phyloP scores from a whole-genome alignment of 208 protist genomes.

The Entamoeba histolytica region DNA sequence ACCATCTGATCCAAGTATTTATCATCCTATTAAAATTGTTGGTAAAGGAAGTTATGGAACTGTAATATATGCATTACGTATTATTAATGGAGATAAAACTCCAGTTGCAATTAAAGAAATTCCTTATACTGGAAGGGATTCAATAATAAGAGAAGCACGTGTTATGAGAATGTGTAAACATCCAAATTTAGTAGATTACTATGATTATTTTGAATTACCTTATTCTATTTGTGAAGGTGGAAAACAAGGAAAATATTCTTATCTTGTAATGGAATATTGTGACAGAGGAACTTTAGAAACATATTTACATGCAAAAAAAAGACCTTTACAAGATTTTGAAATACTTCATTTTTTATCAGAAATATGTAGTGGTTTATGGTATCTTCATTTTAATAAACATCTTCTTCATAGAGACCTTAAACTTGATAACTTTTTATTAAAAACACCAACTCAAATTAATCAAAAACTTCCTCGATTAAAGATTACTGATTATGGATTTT shows the following conservation, averaged over 20 bases:
- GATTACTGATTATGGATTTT: not conserved
- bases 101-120: not conserved
- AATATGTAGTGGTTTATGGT: not conserved
- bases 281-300: not conserved
- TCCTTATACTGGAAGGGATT: not conserved
- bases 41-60: not conserved
- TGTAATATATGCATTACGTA: not conserved
- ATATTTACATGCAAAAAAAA: not conserved
- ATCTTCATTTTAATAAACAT: not conserved
- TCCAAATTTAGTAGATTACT: not conserved
- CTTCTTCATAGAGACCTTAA: not conserved
- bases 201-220: not conserved
- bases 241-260: not conserved
- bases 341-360: not conserved
- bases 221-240: not conserved
- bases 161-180: not conserved
- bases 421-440: not conserved
- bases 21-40: not conserved
- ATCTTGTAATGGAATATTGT: not conserved
- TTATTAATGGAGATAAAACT: not conserved
- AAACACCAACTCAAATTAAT: not conserved
- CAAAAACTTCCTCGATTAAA: not conserved
- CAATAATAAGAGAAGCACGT: not conserved
- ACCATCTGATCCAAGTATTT: not conserved
- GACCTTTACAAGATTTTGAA: not conserved